Base-by-base conservation (phyloP, 495 filamentous ascomycete species). In the Emericellopsis terricola region DNA sequence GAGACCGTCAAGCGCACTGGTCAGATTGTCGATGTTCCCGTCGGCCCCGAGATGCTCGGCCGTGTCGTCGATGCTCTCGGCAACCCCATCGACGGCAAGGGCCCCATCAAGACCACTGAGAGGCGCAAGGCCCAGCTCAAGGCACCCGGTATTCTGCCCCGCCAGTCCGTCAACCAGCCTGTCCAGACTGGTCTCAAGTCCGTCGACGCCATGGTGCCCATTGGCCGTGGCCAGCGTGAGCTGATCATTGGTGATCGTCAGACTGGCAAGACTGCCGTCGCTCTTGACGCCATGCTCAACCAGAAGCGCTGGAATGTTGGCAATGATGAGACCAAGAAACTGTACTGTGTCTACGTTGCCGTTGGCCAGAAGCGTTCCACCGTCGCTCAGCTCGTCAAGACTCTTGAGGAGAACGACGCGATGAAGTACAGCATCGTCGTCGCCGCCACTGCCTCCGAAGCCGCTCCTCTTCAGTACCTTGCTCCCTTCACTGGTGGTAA, bases 231-330 rank as follows among this genome's bases (percentile, higher is more conserved):
- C 51, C 89, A 97, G 69, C 89, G 89, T 82, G 89, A 97, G 68
- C 71, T 97, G 68, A 96, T 97, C 63, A 97, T 97, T 68, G 89
- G 89, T 65, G 89, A 97, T 62, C 91, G 89, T 80, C 89, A 97
- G 65, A 97, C 89, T 47, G 89, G 89, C 65, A 97, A 97, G 80
- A 97, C 89, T 56, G 89, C 89, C 53, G 89, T 97, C 58, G 89
- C 84, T 54, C 83, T 97, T 31, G 89, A 97, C 51, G 74, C 89
- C 56, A 97, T 97, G 41, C 80, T 97, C 40, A 97, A 97, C 76
- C 89, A 97, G 71, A 87, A 81, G 72, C 74, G 91, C 48, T 96
- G 91, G 91, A 97, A 97, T 76, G 68, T 60, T 60, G 53, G 58
- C 58, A 70, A 58, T 57, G 83, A 93, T 57, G 89, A 97, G 76